phyloP scores from a whole-genome alignment of 768 basidiomycete species.

The Trametes cinnabarina region DNA sequence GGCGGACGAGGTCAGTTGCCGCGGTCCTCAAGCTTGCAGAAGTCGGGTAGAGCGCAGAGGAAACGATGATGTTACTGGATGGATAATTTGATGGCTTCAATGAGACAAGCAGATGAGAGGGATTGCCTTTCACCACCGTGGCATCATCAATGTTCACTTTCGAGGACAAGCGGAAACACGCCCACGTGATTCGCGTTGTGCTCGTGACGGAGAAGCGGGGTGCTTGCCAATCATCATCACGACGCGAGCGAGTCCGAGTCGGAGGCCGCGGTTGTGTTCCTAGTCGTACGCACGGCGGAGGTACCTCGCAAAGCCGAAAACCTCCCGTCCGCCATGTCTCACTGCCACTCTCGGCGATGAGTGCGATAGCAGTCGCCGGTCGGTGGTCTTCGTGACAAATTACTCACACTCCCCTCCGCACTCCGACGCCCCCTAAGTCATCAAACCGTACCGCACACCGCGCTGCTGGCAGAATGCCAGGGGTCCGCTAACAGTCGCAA shows the following conservation, averaged over 20 bases:
- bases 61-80: no score
- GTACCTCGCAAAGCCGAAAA: neutral
- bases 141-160: no score
- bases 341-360: neutral
- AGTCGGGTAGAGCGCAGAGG: no score
- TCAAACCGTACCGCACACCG: neutral
- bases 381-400: neutral
- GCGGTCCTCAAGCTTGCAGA: no score
- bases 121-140: no score
- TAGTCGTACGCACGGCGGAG: neutral
- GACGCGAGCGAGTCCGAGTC: neutral
- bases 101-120: no score
- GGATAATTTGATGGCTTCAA: no score
- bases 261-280: neutral
- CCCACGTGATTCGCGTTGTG: neutral
- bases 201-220: neutral
- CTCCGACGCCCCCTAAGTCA: neutral
- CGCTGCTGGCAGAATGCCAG: neutral
- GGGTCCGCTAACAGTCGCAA: neutral
- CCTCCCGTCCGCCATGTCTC: neutral
- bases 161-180: neutral
- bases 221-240: constrained; percentile 7
- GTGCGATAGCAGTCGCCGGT: neutral
- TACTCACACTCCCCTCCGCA: neutral
- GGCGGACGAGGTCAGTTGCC: no score